Evolutionary conservation across 306 rosid species (phyloP).

Genomic region (Glycine soja): DNA sequence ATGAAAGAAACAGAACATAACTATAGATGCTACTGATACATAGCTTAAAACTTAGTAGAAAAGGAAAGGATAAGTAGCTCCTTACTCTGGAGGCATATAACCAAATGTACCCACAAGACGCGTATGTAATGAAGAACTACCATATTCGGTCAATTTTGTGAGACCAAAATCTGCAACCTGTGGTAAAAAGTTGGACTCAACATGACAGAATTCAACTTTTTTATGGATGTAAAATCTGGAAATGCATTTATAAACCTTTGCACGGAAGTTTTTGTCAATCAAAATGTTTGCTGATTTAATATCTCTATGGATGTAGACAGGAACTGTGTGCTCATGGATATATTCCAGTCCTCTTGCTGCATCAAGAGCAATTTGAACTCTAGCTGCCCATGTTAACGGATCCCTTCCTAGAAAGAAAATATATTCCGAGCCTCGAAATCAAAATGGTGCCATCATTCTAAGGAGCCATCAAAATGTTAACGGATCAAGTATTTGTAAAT

Average conservation of each 20-base stretch:
- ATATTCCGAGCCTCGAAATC: conserved; percentile 27
- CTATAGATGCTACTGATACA: background rate
- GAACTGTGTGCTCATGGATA: conserved; percentile 87
- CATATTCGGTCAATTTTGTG: conserved; percentile 66
- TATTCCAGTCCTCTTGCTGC: conserved; percentile 82
- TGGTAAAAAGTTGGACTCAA: conserved; percentile 21
- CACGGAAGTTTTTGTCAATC: conserved; percentile 73
- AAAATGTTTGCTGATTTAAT: conserved; percentile 80
- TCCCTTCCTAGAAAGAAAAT: conserved; percentile 54
- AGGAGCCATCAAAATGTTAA: too few species aligned
- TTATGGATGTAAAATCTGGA: background rate
- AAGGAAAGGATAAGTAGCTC: conserved; percentile 3
- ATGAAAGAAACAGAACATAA: background rate
- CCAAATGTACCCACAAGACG: conserved; percentile 88
- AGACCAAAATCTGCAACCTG: conserved; percentile 90
- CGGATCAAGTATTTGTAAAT: background rate
- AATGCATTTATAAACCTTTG: conserved; percentile 58
- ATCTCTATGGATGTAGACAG: conserved; percentile 80
- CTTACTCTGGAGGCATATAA: conserved; percentile 84
- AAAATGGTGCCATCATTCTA: background rate
- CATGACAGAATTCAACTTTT: conserved; percentile 15
- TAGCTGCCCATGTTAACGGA: conserved; percentile 69
- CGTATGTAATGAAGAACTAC: conserved; percentile 62
- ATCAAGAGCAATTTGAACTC: conserved; percentile 83
- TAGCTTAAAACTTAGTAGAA: background rate